Conservation (phyloP, 352 stramenopile genomes). For the Globisporangium uncinulatum region DNA sequence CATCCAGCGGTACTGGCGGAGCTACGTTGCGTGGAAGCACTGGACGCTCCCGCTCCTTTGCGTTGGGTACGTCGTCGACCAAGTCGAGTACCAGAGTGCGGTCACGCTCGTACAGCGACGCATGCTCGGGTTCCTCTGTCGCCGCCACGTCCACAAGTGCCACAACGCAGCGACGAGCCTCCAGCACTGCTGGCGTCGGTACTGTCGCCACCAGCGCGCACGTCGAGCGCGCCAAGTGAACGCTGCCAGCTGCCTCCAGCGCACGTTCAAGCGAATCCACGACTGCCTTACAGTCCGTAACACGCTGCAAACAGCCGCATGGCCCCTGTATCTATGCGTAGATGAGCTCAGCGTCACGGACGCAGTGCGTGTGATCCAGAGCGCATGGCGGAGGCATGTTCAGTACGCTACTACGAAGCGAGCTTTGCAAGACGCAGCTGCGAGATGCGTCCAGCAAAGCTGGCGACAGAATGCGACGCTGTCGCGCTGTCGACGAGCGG, state of each 20-base stretch:
- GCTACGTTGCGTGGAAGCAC: slow-evolving; percentile 26
- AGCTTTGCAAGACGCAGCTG: background rate
- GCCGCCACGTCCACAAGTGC: slow-evolving; percentile 22
- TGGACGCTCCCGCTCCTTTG: slow-evolving; percentile 14
- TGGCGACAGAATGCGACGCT: background rate
- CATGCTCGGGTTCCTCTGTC: slow-evolving; percentile 37
- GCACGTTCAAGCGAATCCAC: slow-evolving; percentile 26
- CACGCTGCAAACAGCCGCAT: slow-evolving; percentile 25
- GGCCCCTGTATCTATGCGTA: slow-evolving; percentile 46
- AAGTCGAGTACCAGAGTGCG: slow-evolving; percentile 39
- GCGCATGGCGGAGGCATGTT: slow-evolving; percentile 37
- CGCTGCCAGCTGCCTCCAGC: slow-evolving; percentile 50
- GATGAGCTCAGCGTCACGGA: slow-evolving; percentile 21
- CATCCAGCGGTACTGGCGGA: slow-evolving; percentile 29
- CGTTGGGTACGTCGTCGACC: slow-evolving; percentile 26
- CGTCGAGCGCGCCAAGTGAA: slow-evolving; percentile 22
- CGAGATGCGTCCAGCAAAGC: slow-evolving; percentile 8
- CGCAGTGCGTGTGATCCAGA: slow-evolving; percentile 38
- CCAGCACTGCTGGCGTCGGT: slow-evolving; percentile 32
- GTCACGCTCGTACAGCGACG: slow-evolving; percentile 39
- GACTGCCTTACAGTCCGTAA: slow-evolving; percentile 23
- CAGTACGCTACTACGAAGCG: slow-evolving; percentile 11
- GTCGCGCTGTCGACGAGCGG: slow-evolving; percentile 8
- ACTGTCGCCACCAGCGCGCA: slow-evolving; percentile 5
- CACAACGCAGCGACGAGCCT: slow-evolving; percentile 23